These are phyloP conservation scores for Arabidopsis suecica DNA, from an alignment of 345 rosid genomes.

Conservation along the genomic window DNA sequence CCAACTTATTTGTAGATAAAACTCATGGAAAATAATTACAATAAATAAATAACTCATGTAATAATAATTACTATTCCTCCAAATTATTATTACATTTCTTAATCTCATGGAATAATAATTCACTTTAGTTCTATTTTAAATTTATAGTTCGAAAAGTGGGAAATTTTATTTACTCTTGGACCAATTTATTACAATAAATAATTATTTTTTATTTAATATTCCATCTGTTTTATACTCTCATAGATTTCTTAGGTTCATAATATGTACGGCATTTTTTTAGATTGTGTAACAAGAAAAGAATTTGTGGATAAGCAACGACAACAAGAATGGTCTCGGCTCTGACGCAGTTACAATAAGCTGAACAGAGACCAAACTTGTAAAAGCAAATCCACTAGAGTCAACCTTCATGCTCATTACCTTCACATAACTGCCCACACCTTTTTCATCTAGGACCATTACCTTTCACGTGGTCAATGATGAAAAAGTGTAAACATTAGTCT, in stretches of 20 bases:
- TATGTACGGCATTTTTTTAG: background rate
- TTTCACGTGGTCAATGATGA: conserved; percentile 30
- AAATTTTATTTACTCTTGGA: background rate
- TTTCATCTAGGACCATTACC: conserved; percentile 20
- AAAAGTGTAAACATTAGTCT: background rate
- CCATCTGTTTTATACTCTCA: background rate
- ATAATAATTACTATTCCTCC: too few relatives aligned
- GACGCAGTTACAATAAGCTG: conserved; percentile 30
- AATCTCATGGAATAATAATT: background rate
- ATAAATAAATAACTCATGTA: too few relatives aligned
- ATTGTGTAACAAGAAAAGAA: background rate
- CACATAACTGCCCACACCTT: conserved; percentile 24
- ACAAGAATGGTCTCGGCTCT: conserved; percentile 4
- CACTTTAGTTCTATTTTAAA: background rate
- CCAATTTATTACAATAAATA: background rate
- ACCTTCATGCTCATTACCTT: conserved; percentile 29
- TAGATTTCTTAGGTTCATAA: background rate
- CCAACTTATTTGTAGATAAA: background rate
- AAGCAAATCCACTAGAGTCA: conserved; percentile 32
- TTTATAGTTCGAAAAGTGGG: background rate
- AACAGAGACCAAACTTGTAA: conserved; percentile 23
- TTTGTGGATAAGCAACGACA: background rate
- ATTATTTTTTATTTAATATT: background rate
- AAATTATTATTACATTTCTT: background rate
- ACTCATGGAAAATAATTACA: background rate